Base-by-base conservation (phyloP, 2,329 filamentous ascomycete species). In the Pseudopithomyces chartarum region DNA sequence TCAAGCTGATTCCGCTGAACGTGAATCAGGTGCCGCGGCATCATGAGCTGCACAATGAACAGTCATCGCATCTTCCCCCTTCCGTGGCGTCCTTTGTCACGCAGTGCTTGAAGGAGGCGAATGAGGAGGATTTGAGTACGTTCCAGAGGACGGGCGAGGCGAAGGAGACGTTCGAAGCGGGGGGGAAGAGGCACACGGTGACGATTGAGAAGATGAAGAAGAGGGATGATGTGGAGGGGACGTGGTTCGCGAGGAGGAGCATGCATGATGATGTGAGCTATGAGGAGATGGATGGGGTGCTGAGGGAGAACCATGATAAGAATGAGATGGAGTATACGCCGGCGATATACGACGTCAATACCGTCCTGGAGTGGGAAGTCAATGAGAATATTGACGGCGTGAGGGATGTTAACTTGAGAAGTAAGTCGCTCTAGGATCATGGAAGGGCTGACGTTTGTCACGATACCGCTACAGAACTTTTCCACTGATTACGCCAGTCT, bases 301-400 rank as follows among this genome's bases (percentile, higher is more conserved):
- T 91, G 70, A 84, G 87, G 63, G 79, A 83, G 36, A 73, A 83
- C 36, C 86, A 89, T 68, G 82, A 80, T 36, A 73, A 78, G 65
- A 79, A 85, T 45, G 87, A 89, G 73, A 75, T 76, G 52, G 79
- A 80, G 12, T 88, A 87, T 67, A 88, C 85, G 43, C 84, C 85
- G 1, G 79, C 79, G 47, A 78, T 88, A 13, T 77, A 83, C 44
- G 82, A 78, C 44, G 79, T 79, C 11, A 76, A 80, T 49, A 69
- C 75, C 58, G 75, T 82, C 2, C 54, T 78, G 12, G 65, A 67
- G 15, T 83, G 80, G 80, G 75, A 69, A 71, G 78, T 52, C 33
- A 44, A 58, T 6, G 64, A 68, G 46, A 46, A 72, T 48, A 60
- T 59, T 3, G 63, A 63, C 42, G 59, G 42, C 3, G 63, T 68